phyloP scores from a whole-genome alignment of 2,329 filamentous ascomycete species.

The Arthrinium phaeospermum region DNA sequence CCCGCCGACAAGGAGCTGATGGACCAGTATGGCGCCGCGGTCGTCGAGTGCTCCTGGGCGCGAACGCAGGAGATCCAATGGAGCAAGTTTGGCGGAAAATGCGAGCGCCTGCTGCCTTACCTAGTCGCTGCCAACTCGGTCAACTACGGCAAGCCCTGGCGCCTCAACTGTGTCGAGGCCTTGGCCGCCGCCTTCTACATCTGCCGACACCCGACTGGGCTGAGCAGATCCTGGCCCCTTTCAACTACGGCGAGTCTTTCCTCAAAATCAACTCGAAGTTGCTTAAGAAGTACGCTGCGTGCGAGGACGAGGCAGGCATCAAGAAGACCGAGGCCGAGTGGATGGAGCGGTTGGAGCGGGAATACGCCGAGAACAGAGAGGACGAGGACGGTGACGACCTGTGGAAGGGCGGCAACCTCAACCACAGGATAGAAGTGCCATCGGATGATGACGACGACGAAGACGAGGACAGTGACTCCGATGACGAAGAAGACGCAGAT shows the following conservation, averaged over 20 bases:
- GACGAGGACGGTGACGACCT: constrained; percentile 73
- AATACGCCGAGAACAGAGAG: constrained; percentile 81
- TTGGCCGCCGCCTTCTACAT: constrained; percentile 92
- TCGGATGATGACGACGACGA: constrained; percentile 61
- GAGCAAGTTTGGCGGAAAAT: constrained; percentile 88
- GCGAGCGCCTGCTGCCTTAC: constrained; percentile 89
- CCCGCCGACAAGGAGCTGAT: constrained; percentile 82
- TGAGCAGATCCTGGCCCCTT: constrained; percentile 78
- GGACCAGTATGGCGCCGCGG: constrained; percentile 88
- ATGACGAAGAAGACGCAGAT: constrained; percentile 51
- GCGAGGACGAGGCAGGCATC: constrained; percentile 78
- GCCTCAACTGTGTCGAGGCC: constrained; percentile 94
- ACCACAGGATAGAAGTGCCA: constrained; percentile 62
- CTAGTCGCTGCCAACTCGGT: constrained; percentile 95
- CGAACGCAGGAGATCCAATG: constrained; percentile 90
- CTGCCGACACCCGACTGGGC: constrained; percentile 94
- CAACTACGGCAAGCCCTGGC: constrained; percentile 96
- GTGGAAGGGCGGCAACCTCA: constrained; percentile 92
- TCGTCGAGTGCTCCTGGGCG: constrained; percentile 98
- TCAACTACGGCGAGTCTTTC: constrained; percentile 88
- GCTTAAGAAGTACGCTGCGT: constrained; percentile 84
- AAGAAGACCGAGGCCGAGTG: constrained; percentile 87
- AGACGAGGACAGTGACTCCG: constrained; percentile 47
- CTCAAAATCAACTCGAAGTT: constrained; percentile 87
- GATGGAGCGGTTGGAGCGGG: constrained; percentile 87